phyloP scores from a whole-genome alignment of 2,329 filamentous ascomycete genomes.

The Dichotomopilus funicola region DNA sequence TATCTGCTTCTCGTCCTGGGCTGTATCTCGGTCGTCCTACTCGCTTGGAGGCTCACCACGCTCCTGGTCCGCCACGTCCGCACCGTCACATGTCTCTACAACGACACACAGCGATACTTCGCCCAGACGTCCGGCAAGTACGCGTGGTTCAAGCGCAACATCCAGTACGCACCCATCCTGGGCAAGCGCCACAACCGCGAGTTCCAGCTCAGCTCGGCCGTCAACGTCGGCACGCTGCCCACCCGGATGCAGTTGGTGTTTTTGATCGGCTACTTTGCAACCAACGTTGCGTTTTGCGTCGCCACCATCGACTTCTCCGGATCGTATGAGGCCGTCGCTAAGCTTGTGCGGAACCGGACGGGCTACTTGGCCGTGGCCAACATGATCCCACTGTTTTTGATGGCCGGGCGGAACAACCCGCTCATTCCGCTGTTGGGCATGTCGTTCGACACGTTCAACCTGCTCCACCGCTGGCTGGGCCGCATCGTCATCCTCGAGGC shows the following conservation, averaged over 20 bases:
- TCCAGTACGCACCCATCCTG: slow-evolving; percentile 65
- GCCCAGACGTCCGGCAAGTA: slow-evolving; percentile 46
- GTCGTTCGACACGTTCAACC: slow-evolving; percentile 77
- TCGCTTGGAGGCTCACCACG: slow-evolving; percentile 59
- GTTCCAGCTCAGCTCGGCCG: slow-evolving; percentile 52
- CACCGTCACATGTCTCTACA: slow-evolving; percentile 67
- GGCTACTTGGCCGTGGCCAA: slow-evolving; percentile 67
- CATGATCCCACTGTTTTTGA: slow-evolving; percentile 68
- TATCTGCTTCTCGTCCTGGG: slow-evolving; percentile 60
- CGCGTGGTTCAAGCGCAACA: slow-evolving; percentile 59
- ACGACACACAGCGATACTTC: slow-evolving; percentile 76
- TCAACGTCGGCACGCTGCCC: slow-evolving; percentile 64
- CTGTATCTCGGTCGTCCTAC: slow-evolving; percentile 54
- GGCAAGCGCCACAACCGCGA: slow-evolving; percentile 71
- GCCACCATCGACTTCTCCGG: slow-evolving; percentile 55
- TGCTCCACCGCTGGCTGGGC: slow-evolving; percentile 75
- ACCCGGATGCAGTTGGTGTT: slow-evolving; percentile 71
- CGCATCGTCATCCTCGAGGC: slow-evolving; percentile 67
- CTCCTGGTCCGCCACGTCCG: slow-evolving; percentile 62
- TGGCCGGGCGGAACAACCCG: slow-evolving; percentile 72
- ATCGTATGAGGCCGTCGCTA: slow-evolving; percentile 37
- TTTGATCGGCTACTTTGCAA: slow-evolving; percentile 58
- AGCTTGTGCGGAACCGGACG: slow-evolving; percentile 58
- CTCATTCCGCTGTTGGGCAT: slow-evolving; percentile 65
- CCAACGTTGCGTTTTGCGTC: slow-evolving; percentile 73